Percentiles rank a stretch among this genome's conserved stretches.
phyloP scores from a whole-genome alignment of 2,329 filamentous ascomycete genomes.

The Nemania sp. region DNA sequence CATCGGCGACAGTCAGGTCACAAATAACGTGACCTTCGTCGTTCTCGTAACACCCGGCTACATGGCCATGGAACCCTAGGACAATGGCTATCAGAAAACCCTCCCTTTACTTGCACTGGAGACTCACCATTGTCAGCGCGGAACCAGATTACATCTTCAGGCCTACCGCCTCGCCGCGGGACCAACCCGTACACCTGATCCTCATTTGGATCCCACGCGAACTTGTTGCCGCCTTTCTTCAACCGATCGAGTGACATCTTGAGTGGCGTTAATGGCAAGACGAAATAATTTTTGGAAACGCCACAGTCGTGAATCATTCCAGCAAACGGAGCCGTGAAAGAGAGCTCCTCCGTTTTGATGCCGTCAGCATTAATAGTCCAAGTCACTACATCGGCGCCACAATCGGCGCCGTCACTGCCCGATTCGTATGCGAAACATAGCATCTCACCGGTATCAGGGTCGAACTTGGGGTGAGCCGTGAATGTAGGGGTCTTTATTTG shows the following conservation, averaged over 20 bases:
- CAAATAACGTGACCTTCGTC: constrained; percentile 49
- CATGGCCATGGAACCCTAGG: constrained; percentile 50
- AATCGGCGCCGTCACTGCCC: constrained; percentile 48
- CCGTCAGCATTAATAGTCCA: constrained; percentile 52
- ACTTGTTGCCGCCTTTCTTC: constrained; percentile 52
- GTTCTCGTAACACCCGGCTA: constrained; percentile 53
- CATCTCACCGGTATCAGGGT: constrained; percentile 56
- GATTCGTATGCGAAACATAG: constrained; percentile 55
- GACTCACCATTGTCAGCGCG: constrained; percentile 53
- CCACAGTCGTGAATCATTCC: constrained; percentile 58
- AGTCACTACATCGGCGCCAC: constrained; percentile 47
- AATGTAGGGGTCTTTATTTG: constrained; percentile 52
- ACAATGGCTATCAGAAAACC: neutral
- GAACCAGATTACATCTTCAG: constrained; percentile 57
- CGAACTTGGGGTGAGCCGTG: constrained; percentile 57
- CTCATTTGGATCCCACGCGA: constrained; percentile 56
- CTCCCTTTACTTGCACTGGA: neutral
- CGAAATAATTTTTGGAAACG: constrained; percentile 51
- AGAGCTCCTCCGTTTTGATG: constrained; percentile 49
- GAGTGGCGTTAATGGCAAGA: constrained; percentile 52
- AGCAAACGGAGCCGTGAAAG: constrained; percentile 54
- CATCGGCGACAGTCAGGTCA: constrained; percentile 48
- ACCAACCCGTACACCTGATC: constrained; percentile 60
- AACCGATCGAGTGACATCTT: constrained; percentile 50
- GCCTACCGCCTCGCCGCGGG: constrained; percentile 52